Base-by-base conservation (phyloP, 73 alveolate species). In the Durusdinium trenchii region DNA sequence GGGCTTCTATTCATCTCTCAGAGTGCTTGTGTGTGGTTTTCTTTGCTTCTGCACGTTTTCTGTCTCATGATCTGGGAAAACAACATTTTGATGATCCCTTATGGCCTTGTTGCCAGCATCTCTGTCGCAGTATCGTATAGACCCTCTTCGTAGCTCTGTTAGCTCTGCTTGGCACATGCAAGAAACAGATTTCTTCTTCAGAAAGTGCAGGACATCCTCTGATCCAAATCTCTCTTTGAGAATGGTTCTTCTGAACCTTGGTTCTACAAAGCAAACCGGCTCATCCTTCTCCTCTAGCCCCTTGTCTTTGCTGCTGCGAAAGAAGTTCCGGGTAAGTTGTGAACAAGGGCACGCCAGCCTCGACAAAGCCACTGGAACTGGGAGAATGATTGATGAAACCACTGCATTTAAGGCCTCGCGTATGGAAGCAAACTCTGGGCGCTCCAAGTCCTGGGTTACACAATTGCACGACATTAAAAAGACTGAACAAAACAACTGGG, bases 161-260 rank as follows among this genome's bases (percentile, higher is more conserved):
- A 9, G 64, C 9, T n/a, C n/a, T 54, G 64, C 64, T 54, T 9
- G 64, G 64, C 64, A n/a, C 9, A 54, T 9, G 64, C 9, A 54
- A 12, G 64, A 9, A 6, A 60, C 98, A 28, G 98, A 91, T 36
- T 91, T 91, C 57, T 91, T 42, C 78, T 71, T 91, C 28, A 91
- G 60, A 54, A 91, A 91, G 45, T 71, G 90, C 76, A 91, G 61
- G 45, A 91, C 98, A 35, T 91, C 98, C 61, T 69, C 98, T 1
- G 98, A 91, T 38, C 98, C 98, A 71, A 91, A 91, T 78, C 82
- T 91, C 76, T 91, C 98, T 32, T 91, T 91, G 26, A 91, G 78
- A 40, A 91, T 76, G 5, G 50, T 43, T 78, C 98, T 46, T 78
- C 98, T n/a, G 89, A 91, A 91, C 98, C 98, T 91, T 12, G 78